Conservation (phyloP, 768 basidiomycete genomes). For the Tulasnella sp. region DNA sequence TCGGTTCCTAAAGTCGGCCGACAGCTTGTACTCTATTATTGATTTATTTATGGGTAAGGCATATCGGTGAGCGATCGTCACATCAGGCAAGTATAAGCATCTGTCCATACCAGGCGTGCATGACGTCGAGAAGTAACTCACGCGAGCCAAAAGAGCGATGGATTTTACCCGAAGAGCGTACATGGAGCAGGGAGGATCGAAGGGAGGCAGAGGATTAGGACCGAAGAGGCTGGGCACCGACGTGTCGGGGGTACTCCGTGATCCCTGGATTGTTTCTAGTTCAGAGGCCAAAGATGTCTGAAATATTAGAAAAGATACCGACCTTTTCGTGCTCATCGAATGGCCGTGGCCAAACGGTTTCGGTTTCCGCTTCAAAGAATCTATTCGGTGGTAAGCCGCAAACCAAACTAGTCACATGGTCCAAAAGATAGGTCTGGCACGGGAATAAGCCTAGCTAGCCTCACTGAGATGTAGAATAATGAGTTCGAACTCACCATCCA, state of each 20-base stretch:
- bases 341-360: conserved; percentile 36
- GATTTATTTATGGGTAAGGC: not conserved
- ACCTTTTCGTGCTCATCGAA: conserved; percentile 37
- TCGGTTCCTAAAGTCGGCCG: conserved; percentile 20
- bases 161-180: conserved; percentile 26
- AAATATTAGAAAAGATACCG: not conserved
- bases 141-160: conserved; percentile 31
- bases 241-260: not conserved
- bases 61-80: conserved; percentile 10
- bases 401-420: conserved; percentile 22
- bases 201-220: conserved; percentile 18
- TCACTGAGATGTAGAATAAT: not conserved
- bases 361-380: conserved; percentile 21
- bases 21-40: conserved; percentile 13
- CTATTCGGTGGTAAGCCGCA: conserved; percentile 23
- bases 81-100: not conserved
- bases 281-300: not conserved
- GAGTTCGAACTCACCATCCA: conserved; percentile 25
- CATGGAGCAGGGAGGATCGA: conserved; percentile 30
- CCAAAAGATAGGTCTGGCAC: conserved; percentile 2
- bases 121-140: conserved; percentile 26
- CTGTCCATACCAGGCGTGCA: conserved; percentile 26
- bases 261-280: not conserved
- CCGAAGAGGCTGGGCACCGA: conserved; percentile 26
- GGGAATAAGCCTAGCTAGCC: not conserved